A percentile compares a stretch with the other conserved stretches of the same genome.
Conservation (phyloP, 2,329 filamentous ascomycete genomes). For the Zelopaecilomyces penicillatus region DNA sequence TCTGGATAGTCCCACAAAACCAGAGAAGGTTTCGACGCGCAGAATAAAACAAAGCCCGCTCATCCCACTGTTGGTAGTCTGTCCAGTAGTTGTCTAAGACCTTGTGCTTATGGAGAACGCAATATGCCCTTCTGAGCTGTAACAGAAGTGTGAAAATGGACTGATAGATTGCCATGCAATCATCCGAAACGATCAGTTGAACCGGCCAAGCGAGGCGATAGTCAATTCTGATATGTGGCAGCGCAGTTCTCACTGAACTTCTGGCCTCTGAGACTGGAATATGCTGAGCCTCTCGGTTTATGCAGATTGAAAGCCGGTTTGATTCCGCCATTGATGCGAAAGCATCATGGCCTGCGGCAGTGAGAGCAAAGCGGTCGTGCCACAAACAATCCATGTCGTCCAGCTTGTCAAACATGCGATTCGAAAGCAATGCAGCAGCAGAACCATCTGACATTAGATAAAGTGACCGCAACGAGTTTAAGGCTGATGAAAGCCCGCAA, state of each 20-base stretch:
- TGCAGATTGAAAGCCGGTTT: constrained; percentile 54
- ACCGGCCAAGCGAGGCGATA: constrained; percentile 62
- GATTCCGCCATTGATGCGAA: constrained; percentile 53
- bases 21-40: constrained; percentile 65
- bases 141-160: constrained; percentile 66
- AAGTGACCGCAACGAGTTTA: constrained; percentile 61
- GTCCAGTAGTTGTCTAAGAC: constrained; percentile 33
- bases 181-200: constrained; percentile 63
- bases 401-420: constrained; percentile 65
- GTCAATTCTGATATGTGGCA: constrained; percentile 56
- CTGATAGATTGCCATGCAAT: constrained; percentile 59
- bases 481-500: constrained; percentile 56
- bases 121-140: constrained; percentile 64
- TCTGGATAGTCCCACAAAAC: constrained; percentile 67
- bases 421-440: constrained; percentile 55
- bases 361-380: constrained; percentile 76
- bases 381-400: constrained; percentile 54
- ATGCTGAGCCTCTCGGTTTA: constrained; percentile 31
- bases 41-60: constrained; percentile 44
- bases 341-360: constrained; percentile 65
- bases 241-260: constrained; percentile 46
- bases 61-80: constrained; percentile 29
- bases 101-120: constrained; percentile 52
- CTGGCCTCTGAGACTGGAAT: constrained; percentile 38
- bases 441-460: constrained; percentile 73